These are phyloP conservation scores for Eucalyptus regnans DNA, from an alignment of 345 rosid genomes.

Conservation along the genomic window DNA sequence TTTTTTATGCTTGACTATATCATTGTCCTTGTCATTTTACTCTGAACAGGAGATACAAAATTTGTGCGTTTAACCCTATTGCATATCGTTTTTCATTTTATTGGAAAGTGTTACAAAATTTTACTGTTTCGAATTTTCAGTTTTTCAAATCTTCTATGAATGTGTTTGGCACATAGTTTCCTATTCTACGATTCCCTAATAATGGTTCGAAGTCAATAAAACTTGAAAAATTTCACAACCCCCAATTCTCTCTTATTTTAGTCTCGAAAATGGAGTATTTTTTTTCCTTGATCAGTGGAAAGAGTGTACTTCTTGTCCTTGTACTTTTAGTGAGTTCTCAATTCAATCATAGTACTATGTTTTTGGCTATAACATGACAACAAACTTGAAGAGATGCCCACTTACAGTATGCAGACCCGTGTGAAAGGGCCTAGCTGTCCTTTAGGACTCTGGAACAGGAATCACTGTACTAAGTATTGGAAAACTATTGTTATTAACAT, in stretches of 20 bases:
- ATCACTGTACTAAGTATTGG: neutral
- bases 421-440: neutral
- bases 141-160: neutral
- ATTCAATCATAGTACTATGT: neutral
- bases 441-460: neutral
- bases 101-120: neutral
- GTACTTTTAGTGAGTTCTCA: neutral
- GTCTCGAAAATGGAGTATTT: neutral
- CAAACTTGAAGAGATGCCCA: neutral
- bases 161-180: neutral
- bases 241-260: neutral
- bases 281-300: neutral
- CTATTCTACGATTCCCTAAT: neutral
- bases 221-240: neutral
- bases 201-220: neutral
- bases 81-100: neutral
- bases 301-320: neutral
- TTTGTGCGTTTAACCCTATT: neutral
- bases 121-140: neutral
- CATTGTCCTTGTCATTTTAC: neutral
- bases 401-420: neutral
- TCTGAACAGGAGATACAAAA: neutral
- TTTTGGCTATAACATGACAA: neutral
- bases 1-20: neutral
- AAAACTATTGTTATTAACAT: neutral